Evolutionary conservation across 2,329 filamentous ascomycete genomes (phyloP), one percentile per base, ranked within the genome.

Genomic region (Aspergillus versicolor): DNA sequence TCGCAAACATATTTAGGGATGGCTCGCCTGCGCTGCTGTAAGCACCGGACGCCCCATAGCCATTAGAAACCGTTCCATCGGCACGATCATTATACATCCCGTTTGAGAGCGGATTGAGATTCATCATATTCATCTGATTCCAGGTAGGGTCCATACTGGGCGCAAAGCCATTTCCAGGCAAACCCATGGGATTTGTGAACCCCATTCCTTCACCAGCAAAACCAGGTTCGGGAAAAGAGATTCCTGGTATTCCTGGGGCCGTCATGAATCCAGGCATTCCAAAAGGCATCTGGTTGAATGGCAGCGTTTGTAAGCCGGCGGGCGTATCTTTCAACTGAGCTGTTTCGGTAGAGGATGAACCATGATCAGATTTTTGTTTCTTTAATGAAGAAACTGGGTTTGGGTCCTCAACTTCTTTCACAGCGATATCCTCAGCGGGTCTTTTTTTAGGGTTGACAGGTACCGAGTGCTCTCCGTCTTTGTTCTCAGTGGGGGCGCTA

Each of bases 401-500:
- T 34, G 67, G 56, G 73, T 76, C 66, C 79, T 79, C 68, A 73
- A 75, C 55, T 82, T 84, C 70, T 56, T 75, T 79, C 48, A 75
- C 75, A 53, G 82, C 75, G 32, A 85, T 81, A 52, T 92, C 88
- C 37, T 93, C 91, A 13, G 92, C 91, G 11, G 89, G 84, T 21
- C 94, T 86, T 78, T 97, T 99, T 77, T 90, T 94, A 24, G 84
- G 78, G 56, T 75, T 75, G 52, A 65, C 65, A 55, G 67, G 67
- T 53, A 72, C 64, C n/a, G 68, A 65, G 45, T 68, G 64, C 49
- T 56, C 69, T 62, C 65, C 64, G 24, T 63, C 63, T 60, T 57
- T 55, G 44, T 48, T 54, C 47, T 54, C 27, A 21, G 54, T 48
- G 19, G 56, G 49, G 30, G 52, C 47, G 38, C 63, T 57, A 49